A percentile compares a stretch with the other conserved stretches of the same genome.
Conservation (phyloP, 805 yeast species). For the Suhomyces sp. region DNA sequence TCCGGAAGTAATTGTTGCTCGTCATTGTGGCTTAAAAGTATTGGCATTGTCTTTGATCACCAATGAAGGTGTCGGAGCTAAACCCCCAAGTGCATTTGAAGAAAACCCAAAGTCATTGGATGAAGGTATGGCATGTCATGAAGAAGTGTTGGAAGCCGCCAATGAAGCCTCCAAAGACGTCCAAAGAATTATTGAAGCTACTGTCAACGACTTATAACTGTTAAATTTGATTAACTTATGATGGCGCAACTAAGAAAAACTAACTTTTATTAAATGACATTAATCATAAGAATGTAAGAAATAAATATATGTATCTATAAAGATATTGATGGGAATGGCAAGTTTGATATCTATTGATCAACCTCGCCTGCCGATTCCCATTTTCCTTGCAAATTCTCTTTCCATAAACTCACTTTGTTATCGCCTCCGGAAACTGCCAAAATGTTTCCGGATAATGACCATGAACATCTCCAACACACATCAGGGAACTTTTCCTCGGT, state of each 20-base stretch:
- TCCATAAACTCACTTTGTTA: slow-evolving; percentile 94
- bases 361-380: slow-evolving; percentile 99
- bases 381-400: slow-evolving; percentile 84
- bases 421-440: slow-evolving; percentile 96
- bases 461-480: slow-evolving; percentile 96
- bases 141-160: slow-evolving; percentile 86
- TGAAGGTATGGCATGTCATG: slow-evolving; percentile 83
- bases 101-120: slow-evolving; percentile 51
- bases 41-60: slow-evolving; percentile 86
- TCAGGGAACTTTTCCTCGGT: slow-evolving; percentile 86
- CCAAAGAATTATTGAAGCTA: slow-evolving; percentile 61
- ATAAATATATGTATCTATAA: background rate
- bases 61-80: slow-evolving; percentile 69
- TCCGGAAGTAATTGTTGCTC: slow-evolving; percentile 90
- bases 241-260: background rate
- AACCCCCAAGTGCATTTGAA: slow-evolving; percentile 65
- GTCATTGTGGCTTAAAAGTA: slow-evolving; percentile 81
- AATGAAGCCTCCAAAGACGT: slow-evolving; percentile 79
- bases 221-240: background rate
- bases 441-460: slow-evolving; percentile 95
- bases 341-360: slow-evolving; percentile 68
- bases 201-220: slow-evolving; percentile 44
- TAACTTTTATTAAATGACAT: slow-evolving; percentile 6
- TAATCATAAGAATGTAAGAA: slow-evolving; percentile 5
- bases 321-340: background rate